Evolutionary conservation across 1,284 basidiomycete species (phyloP).

Genomic region (Austropuccinia psidii): DNA sequence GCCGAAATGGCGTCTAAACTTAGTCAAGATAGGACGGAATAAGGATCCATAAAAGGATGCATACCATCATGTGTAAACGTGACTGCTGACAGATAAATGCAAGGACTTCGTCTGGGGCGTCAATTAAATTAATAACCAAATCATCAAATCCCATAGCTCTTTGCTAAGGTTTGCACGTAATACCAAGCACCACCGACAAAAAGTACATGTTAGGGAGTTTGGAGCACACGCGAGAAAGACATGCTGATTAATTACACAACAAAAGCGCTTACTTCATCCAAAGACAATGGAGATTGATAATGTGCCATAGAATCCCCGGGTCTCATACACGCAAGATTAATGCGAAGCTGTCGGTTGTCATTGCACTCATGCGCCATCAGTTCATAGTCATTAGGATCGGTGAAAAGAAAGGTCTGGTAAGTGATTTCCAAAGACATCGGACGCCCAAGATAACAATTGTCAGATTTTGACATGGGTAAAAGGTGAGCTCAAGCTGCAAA

Average conservation of each 20-base stretch:
- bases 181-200: no score
- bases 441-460: background rate
- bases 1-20: background rate
- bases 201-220: no score
- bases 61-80: conserved; percentile 13
- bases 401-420: conserved; percentile 29
- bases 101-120: conserved; percentile 30
- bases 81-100: conserved; percentile 22
- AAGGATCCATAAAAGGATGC: background rate
- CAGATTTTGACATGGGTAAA: background rate
- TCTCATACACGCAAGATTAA: conserved; percentile 30
- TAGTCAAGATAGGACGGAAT: background rate
- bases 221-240: no score
- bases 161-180: background rate
- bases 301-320: conserved; percentile 14
- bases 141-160: conserved; percentile 27
- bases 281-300: conserved; percentile 13
- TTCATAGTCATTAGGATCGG: conserved; percentile 34
- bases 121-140: conserved; percentile 24
- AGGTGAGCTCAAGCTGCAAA: background rate
- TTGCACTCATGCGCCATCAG: conserved; percentile 21
- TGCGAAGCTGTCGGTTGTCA: conserved; percentile 9
- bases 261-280: conserved; percentile 2
- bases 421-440: background rate
- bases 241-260: no score